A percentile compares a stretch with the other conserved stretches of the same genome.
phyloP scores from a whole-genome alignment of 139 green algal species.

The Edaphochlamys debaryana region DNA sequence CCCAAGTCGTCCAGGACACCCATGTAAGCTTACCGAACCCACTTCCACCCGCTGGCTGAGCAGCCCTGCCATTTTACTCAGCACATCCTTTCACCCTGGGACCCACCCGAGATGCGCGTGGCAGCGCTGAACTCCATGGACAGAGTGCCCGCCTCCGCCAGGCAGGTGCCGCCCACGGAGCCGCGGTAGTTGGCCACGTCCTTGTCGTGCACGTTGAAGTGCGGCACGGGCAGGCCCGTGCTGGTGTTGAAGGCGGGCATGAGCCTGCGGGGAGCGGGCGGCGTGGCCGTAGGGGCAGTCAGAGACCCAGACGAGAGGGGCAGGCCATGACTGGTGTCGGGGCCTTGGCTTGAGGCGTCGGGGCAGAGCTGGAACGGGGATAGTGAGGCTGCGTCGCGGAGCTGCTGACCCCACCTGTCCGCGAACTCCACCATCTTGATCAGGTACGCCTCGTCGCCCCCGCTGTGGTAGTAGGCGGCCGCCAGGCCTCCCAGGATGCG shows the following conservation, averaged over 20 bases:
- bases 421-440: slow-evolving; percentile 57
- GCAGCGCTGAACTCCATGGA: slow-evolving; percentile 81
- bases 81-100: too few relatives aligned
- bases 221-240: slow-evolving; percentile 65
- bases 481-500: slow-evolving; percentile 91
- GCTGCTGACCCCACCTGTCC: slow-evolving; percentile 51
- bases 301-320: background rate
- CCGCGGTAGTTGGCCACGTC: background rate
- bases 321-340: too few relatives aligned
- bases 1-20: too few relatives aligned
- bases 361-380: too few relatives aligned
- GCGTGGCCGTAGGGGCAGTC: background rate
- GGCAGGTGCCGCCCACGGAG: slow-evolving; percentile 49
- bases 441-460: slow-evolving; percentile 60
- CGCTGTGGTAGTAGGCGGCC: slow-evolving; percentile 80
- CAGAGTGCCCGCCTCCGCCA: slow-evolving; percentile 82
- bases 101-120: slow-evolving; percentile 57
- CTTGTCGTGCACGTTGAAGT: slow-evolving; percentile 29
- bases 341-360: too few relatives aligned
- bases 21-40: too few relatives aligned
- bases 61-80: too few relatives aligned
- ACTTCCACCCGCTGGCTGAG: too few relatives aligned
- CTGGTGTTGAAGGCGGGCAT: slow-evolving; percentile 79
- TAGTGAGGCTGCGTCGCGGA: too few relatives aligned
- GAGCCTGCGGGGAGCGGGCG: slow-evolving; percentile 51